phyloP scores from a whole-genome alignment of 2,329 filamentous ascomycete genomes.

The Pyricularia pennisetigena region DNA sequence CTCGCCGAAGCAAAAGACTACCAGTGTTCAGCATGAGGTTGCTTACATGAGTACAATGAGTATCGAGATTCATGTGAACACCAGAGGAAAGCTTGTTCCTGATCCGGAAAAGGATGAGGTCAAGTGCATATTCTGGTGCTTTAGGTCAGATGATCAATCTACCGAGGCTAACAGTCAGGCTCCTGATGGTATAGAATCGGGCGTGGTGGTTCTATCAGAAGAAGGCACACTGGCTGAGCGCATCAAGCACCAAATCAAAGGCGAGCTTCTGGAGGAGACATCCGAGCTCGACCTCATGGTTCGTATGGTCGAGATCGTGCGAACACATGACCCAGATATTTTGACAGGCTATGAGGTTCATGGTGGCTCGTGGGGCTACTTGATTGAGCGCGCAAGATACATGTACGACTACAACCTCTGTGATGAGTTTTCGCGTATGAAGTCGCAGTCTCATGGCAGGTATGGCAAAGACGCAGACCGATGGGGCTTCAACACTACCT shows the following conservation, averaged over 20 bases:
- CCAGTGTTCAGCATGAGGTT: slow-evolving; percentile 70
- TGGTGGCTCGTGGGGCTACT: slow-evolving; percentile 86
- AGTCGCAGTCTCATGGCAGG: slow-evolving; percentile 68
- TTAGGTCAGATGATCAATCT: slow-evolving; percentile 64
- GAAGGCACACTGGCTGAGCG: slow-evolving; percentile 47
- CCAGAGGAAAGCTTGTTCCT: slow-evolving; percentile 67
- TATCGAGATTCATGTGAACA: slow-evolving; percentile 85
- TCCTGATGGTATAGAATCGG: slow-evolving; percentile 41
- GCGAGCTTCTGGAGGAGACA: slow-evolving; percentile 60
- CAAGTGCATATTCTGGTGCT: slow-evolving; percentile 80
- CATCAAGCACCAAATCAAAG: slow-evolving; percentile 48
- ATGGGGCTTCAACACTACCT: slow-evolving; percentile 93
- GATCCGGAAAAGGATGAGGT: slow-evolving; percentile 89
- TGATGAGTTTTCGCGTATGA: slow-evolving; percentile 85
- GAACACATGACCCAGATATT: slow-evolving; percentile 78
- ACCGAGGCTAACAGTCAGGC: slow-evolving; percentile 33
- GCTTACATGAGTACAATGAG: slow-evolving; percentile 98
- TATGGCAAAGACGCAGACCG: slow-evolving; percentile 80
- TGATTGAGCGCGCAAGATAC: slow-evolving; percentile 78
- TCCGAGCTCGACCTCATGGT: slow-evolving; percentile 80
- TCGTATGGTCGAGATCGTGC: slow-evolving; percentile 78
- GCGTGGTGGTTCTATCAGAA: slow-evolving; percentile 63
- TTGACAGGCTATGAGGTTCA: slow-evolving; percentile 93
- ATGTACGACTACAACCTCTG: slow-evolving; percentile 88
- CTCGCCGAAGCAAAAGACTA: slow-evolving; percentile 64